Evolutionary conservation across 305 asterid genomes (phyloP), one percentile per base, ranked within the genome.

Genomic region (Coffea humblotiana): DNA sequence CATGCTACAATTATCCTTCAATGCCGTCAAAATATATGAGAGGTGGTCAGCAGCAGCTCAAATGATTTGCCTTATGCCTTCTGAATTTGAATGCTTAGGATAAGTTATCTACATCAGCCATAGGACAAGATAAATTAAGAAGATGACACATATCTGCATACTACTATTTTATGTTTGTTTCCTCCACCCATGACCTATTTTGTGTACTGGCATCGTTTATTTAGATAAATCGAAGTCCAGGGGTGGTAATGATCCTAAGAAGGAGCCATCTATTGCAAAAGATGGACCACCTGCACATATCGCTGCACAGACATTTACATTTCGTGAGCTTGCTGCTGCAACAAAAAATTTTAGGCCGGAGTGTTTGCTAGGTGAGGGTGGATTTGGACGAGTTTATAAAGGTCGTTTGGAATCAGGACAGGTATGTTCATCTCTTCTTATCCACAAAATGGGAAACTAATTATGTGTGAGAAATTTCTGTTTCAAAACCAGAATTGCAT

Each of bases 251-350:
- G 97, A 94, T 81, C 83, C 90, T 49, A 94, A 88, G 90, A 94
- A 91, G 87, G 97, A 92, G 76, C 77, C 84, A 47, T 72, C 88
- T 67, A 64, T 84, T 75, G 87, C 90, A 29, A 92, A 92, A 82
- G 97, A 90, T 78, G 88, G 88, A 84, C 89, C 96, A 67, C 84
- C 93, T 43, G 87, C 90, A 27, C 87, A 95, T 82, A 95, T 93
- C 74, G 98, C 98, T 80, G 97, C 98, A 32, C 98, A 95, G 81
- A 95, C 97, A 45, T 95, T 95, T 85, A 95, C 98, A 18, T 95
- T 93, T 80, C 97, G 98, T 84, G 98, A 93, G 82, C 97, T 95
- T 85, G 98, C 98, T 60, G 90, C 95, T 87, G 98, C 98, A 52
- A 93, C 98, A 2, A 91, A 92, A 85, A 95, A 95, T 83, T 95